A percentile compares a stretch with the other conserved stretches of the same genome.
Conservation (phyloP, 2,329 filamentous ascomycete genomes). For the Arthrinium phaeospermum region DNA sequence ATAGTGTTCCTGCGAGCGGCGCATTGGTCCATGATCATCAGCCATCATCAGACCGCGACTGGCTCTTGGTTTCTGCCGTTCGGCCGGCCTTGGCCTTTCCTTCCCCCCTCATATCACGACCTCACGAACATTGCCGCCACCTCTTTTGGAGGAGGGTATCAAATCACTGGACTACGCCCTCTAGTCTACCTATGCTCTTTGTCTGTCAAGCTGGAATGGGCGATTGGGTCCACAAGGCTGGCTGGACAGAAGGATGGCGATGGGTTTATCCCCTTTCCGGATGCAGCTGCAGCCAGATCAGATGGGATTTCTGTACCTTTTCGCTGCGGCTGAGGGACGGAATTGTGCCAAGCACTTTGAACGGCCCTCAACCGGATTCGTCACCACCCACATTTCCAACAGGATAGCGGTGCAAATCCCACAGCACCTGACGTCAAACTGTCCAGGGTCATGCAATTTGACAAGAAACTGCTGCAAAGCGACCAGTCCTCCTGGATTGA, state of each 20-base stretch:
- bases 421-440: slow-evolving; percentile 14
- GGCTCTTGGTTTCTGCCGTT: slow-evolving; percentile 2
- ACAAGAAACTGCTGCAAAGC: background rate
- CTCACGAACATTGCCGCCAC: background rate
- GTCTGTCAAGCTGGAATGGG: background rate
- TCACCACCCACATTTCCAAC: slow-evolving; percentile 12
- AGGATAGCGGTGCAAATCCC: background rate
- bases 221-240: slow-evolving; percentile 9
- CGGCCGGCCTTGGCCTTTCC: background rate
- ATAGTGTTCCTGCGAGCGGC: background rate
- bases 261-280: slow-evolving; percentile 8
- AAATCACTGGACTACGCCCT: background rate
- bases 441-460: background rate
- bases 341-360: background rate
- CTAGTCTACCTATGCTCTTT: background rate
- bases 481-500: background rate
- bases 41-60: background rate
- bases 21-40: background rate
- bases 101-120: background rate
- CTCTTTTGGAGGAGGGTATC: background rate
- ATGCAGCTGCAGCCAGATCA: slow-evolving; percentile 5
- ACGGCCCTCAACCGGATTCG: background rate
- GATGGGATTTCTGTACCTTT: background rate
- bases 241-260: background rate
- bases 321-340: background rate